A percentile compares a stretch with the other conserved stretches of the same genome.
phyloP scores from a whole-genome alignment of 805 yeast genomes.

The baker's yeast (Saccharomyces cerevisiae) region DNA sequence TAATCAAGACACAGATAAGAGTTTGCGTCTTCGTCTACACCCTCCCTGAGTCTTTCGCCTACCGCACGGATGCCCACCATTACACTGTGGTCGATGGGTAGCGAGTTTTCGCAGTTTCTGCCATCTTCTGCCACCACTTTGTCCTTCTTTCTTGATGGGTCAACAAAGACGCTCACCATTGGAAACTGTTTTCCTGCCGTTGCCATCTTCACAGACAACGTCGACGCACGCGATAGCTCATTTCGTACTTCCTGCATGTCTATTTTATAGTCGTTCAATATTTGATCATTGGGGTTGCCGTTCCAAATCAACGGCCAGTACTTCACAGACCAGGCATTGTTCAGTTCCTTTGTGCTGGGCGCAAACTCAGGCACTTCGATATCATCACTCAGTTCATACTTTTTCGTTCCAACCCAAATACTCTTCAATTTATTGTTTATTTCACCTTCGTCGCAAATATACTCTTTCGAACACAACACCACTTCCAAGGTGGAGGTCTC shows the following conservation, averaged over 20 bases:
- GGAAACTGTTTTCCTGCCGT: constrained; percentile 30
- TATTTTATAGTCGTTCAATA: constrained; percentile 45
- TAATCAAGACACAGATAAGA: constrained; percentile 66
- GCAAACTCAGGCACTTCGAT: constrained; percentile 45
- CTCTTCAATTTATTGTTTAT: constrained; percentile 17
- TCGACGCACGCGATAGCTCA: constrained; percentile 26
- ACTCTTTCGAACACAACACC: constrained; percentile 40
- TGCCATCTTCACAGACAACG: constrained; percentile 10
- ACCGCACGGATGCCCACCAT: constrained; percentile 63
- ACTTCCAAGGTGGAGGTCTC: constrained; percentile 19
- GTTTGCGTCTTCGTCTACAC: constrained; percentile 31
- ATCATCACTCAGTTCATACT: not conserved
- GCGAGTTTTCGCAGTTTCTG: constrained; percentile 26
- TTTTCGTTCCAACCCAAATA: not conserved
- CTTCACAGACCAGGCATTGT: constrained; percentile 52
- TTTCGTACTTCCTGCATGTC: constrained; percentile 38
- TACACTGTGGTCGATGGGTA: constrained; percentile 65
- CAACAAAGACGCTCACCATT: constrained; percentile 54
- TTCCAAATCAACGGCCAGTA: constrained; percentile 93
- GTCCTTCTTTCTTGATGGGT: constrained; percentile 39
- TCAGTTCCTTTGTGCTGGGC: constrained; percentile 67
- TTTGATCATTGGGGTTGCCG: constrained; percentile 77
- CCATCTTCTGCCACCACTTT: constrained; percentile 33
- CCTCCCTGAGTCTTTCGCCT: constrained; percentile 34
- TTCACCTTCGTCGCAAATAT: constrained; percentile 23